Evolutionary conservation across 2,329 filamentous ascomycete species (phyloP), one percentile per base, ranked within the genome.

Genomic region (Pyrenophora seminiperda): DNA sequence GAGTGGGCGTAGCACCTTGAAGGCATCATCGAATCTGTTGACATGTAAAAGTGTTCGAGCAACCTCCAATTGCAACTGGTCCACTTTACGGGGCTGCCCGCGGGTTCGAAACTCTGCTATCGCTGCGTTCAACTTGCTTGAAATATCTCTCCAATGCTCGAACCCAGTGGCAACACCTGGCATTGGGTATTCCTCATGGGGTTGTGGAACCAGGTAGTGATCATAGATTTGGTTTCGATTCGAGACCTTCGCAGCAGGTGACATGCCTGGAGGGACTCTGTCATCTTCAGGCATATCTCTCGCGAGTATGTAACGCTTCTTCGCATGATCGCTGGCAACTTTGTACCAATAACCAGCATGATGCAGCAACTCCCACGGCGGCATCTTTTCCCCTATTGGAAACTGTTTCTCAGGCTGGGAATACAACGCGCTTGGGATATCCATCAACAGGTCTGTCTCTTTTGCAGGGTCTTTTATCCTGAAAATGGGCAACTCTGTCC

Each of bases 331-430:
- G 10, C 79, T 78, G 5, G 83, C 76, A 14, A 81, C 71, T 50
- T 79, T 75, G 37, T 82, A 69, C 83, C 83, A 87, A 66, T 86
- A 87, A 1, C 83, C 84, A 50, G 83, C 73, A 63, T 86, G 84
- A 53, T 86, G 83, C 11, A 86, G 72, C 11, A 80, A 67, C 53
- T 85, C 78, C 79, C 82, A 86, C 0, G 84, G 83, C 6, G 73
- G 73, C n/a, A 82, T 54, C 32, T 75, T 73, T 40, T 85, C 82
- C 15, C 73, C 73, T 3, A 75, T 54, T 2, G 77, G 70, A 33
- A 79, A 71, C 2, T 75, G 66, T 62, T 82, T 85, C 52, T 85
- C 82, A 2, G 78, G 76, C 7, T 72, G 67, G 7, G 77, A 75
- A 59, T 75, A 83, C 15, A 79, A 65, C 11, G 71, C 56, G 51